Conservation (phyloP, 352 stramenopile genomes). For the Pythium phragmitis region DNA sequence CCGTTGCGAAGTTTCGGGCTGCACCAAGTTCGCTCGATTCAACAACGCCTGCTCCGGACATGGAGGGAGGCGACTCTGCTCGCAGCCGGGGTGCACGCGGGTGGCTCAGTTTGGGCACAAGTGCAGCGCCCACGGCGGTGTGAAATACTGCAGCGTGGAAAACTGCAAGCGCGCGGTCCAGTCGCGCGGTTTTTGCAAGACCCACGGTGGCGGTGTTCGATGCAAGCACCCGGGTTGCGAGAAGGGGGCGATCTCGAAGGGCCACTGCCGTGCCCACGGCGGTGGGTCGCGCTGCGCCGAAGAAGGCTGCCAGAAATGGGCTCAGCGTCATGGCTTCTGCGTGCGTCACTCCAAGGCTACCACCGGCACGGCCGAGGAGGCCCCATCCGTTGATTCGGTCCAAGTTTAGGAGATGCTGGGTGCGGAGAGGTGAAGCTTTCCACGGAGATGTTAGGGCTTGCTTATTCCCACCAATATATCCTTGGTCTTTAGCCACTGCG, state of each 20-base stretch:
- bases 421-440: not conserved
- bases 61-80: slow-evolving; percentile 69
- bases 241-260: slow-evolving; percentile 86
- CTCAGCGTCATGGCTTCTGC: slow-evolving; percentile 70
- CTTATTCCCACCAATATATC: slow-evolving; percentile 10
- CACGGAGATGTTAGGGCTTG: slow-evolving; percentile 3
- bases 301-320: slow-evolving; percentile 67
- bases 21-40: slow-evolving; percentile 77
- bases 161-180: slow-evolving; percentile 74
- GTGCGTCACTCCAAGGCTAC: slow-evolving; percentile 66
- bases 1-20: slow-evolving; percentile 61
- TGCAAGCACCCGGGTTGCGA: slow-evolving; percentile 75
- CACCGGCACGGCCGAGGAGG: slow-evolving; percentile 15
- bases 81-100: slow-evolving; percentile 58
- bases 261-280: slow-evolving; percentile 80
- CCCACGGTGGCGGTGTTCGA: slow-evolving; percentile 81
- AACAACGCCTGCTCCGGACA: slow-evolving; percentile 77
- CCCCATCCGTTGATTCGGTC: slow-evolving; percentile 16
- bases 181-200: slow-evolving; percentile 85
- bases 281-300: slow-evolving; percentile 77
- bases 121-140: slow-evolving; percentile 73
- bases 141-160: slow-evolving; percentile 74
- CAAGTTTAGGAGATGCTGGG: slow-evolving; percentile 20
- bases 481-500: slow-evolving; percentile 18
- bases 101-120: slow-evolving; percentile 82